Conservation (phyloP, 148 eudicot genomes). For the Fagopyrum tataricum region DNA sequence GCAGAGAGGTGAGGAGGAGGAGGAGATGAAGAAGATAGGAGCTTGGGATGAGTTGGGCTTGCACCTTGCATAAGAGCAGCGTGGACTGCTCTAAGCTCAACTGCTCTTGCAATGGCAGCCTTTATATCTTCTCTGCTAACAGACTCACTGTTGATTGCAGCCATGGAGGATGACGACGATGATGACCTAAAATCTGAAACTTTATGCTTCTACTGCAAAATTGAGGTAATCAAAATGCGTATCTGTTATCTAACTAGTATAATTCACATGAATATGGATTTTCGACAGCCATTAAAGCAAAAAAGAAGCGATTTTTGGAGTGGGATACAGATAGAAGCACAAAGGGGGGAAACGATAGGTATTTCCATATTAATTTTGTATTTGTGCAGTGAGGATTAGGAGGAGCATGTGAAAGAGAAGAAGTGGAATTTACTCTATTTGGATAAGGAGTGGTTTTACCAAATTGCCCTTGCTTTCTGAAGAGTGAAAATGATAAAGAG, state of each 20-base stretch:
- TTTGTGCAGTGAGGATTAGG: not conserved
- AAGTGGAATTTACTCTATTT: conserved; percentile 2
- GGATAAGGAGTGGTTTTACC: not conserved
- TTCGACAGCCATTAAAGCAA: not conserved
- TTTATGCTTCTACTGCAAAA: not conserved
- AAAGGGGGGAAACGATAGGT: not conserved
- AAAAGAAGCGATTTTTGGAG: not conserved
- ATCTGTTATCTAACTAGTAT: not conserved
- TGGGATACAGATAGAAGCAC: not conserved
- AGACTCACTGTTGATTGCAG: conserved; percentile 16
- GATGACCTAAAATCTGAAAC: not conserved
- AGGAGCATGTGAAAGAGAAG: not conserved
- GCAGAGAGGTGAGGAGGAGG: conserved; percentile 48
- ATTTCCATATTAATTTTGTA: not conserved
- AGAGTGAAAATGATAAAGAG: not conserved
- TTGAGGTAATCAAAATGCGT: not conserved
- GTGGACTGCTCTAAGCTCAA: conserved; percentile 81
- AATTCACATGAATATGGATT: not conserved
- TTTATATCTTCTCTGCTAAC: conserved; percentile 49
- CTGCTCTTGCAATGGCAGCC: conserved; percentile 77
- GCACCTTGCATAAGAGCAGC: conserved; percentile 53
- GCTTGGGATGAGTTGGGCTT: conserved; percentile 25
- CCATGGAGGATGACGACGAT: conserved; percentile 27
- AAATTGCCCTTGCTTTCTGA: conserved; percentile 1
- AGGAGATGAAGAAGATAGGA: conserved; percentile 13